Base-by-base conservation (phyloP, 345 rosid genomes). In the Firmiana major region DNA sequence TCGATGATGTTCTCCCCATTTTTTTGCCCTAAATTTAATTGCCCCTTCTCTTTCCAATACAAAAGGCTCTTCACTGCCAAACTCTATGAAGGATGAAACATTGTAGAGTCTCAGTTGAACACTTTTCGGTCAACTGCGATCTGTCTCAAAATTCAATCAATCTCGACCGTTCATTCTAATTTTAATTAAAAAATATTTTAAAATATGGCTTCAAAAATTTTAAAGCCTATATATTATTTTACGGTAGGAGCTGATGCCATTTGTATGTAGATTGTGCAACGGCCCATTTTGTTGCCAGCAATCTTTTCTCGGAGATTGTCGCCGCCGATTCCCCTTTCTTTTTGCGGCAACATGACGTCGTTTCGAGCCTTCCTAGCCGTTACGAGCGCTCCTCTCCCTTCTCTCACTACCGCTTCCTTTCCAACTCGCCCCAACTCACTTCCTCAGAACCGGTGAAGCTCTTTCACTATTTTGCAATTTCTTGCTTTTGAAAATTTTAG, bases 1-100 rank as follows among this genome's bases (percentile, higher is more conserved):
- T 77, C 0, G 91, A 86, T 11, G 91, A 85, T 85, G 92, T 85
- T 87, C 88, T 87, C 82, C 77, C 95, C 94, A 92, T 92, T 34
- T 45, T 45, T 31, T 67, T 45, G 73, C 38, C 73, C 36, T 43
- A 45, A 45, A 0, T 68, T 45, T 55, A 45, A 45, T 65, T 65
- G 15, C 49, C 48, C 5, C 7, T 62, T 11, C 11, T 26, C 5
- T 60, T 12, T 19, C 0, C 21, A 6, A 45, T 11, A 45, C 10
- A 2, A 45, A 11, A n/a, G n/a, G n/a, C n/a, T n/a, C n/a, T 15
- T 45, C 49, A 2, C 36, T 5, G 65, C 40, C 13, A 0, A 60
- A 67, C 54, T 11, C 43, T n/a, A n/a, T n/a, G n/a, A n/a, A n/a
- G n/a, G n/a, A n/a, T n/a, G n/a, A n/a, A n/a, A n/a, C n/a, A n/a